Conservation (phyloP, 768 basidiomycete species). For the Pleurotus platypus region DNA sequence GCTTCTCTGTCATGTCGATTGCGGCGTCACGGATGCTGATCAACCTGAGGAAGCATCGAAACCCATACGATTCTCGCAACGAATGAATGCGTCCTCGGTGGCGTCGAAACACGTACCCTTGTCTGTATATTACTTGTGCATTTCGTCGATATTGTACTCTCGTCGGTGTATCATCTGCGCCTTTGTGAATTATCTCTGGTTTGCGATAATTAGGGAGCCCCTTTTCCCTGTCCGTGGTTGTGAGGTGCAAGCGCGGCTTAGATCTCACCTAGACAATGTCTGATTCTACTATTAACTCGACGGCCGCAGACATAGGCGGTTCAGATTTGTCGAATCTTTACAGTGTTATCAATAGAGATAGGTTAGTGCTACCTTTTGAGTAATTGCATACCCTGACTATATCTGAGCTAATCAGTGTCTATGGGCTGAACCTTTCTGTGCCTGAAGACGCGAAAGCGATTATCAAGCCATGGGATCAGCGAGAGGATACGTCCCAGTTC, state of each 20-base stretch:
- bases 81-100: no score
- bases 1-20: neutral
- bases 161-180: no score
- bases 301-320: conserved; percentile 41
- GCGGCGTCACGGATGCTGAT: neutral
- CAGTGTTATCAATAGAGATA: conserved; percentile 60
- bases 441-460: conserved; percentile 75
- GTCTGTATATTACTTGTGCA: no score
- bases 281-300: conserved; percentile 32
- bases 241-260: neutral
- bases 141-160: no score
- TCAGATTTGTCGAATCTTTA: conserved; percentile 55
- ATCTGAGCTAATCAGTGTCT: conserved; percentile 47
- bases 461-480: conserved; percentile 80
- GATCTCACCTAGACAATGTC: conserved; percentile 7
- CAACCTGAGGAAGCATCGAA: neutral
- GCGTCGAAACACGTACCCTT: no score
- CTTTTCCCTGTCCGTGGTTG: no score
- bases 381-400: neutral
- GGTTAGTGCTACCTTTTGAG: conserved; percentile 37
- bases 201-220: no score
- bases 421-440: conserved; percentile 77
- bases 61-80: no score
- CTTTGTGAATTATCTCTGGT: no score
- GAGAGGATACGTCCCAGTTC: conserved; percentile 62